Percentiles rank a stretch among this genome's conserved stretches.
Evolutionary conservation across 2,329 filamentous ascomycete genomes (phyloP).

Genomic region (Phialemonium atrogriseum): DNA sequence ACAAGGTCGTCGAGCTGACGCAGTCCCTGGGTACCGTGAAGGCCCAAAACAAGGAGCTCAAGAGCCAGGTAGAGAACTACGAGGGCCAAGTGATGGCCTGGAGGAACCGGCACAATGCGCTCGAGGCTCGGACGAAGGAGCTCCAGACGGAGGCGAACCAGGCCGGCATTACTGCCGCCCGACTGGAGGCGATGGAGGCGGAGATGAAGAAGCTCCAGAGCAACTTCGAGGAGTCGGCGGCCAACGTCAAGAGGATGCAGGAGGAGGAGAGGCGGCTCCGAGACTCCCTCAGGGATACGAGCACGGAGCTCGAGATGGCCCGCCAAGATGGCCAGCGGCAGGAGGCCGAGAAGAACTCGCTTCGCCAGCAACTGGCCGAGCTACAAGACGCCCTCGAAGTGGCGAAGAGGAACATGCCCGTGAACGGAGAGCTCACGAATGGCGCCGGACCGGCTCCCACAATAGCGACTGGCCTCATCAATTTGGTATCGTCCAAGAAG

Average conservation of each 20-base stretch:
- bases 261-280: slow-evolving; percentile 84
- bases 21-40: slow-evolving; percentile 89
- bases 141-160: slow-evolving; percentile 95
- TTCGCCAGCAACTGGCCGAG: slow-evolving; percentile 82
- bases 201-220: slow-evolving; percentile 89
- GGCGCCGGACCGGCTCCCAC: slow-evolving; percentile 45
- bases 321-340: slow-evolving; percentile 66
- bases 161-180: slow-evolving; percentile 88
- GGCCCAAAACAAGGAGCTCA: slow-evolving; percentile 83
- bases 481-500: slow-evolving; percentile 94
- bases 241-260: slow-evolving; percentile 87
- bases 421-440: slow-evolving; percentile 62
- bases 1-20: slow-evolving; percentile 98
- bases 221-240: slow-evolving; percentile 82
- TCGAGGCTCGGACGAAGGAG: slow-evolving; percentile 87
- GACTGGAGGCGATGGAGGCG: slow-evolving; percentile 83
- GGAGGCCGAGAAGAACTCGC: slow-evolving; percentile 76
- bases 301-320: slow-evolving; percentile 70
- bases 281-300: slow-evolving; percentile 73
- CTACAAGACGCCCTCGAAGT: slow-evolving; percentile 88
- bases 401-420: slow-evolving; percentile 68
- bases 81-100: slow-evolving; percentile 93
- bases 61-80: slow-evolving; percentile 88
- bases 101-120: slow-evolving; percentile 83
- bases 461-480: slow-evolving; percentile 74